These are phyloP conservation scores for Penicillium sp. DNA, from an alignment of 2,329 filamentous ascomycete genomes.

Conservation along the genomic window DNA sequence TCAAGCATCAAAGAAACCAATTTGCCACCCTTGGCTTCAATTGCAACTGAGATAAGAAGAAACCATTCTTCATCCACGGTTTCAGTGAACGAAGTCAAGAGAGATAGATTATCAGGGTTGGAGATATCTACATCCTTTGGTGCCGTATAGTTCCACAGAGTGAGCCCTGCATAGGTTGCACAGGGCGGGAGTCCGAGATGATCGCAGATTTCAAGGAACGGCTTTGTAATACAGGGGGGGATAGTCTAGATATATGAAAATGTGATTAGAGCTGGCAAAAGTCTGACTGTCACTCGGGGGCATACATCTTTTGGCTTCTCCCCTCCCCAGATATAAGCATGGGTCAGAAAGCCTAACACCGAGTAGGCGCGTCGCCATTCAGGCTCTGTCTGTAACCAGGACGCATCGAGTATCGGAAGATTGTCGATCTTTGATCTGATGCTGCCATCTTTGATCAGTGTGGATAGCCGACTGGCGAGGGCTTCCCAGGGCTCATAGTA, in stretches of 20 bases:
- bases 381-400: slow-evolving; percentile 71
- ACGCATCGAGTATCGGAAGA: slow-evolving; percentile 75
- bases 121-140: slow-evolving; percentile 30
- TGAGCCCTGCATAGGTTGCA: slow-evolving; percentile 45
- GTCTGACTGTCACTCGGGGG: background rate
- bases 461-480: slow-evolving; percentile 73
- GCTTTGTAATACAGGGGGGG: slow-evolving; percentile 37
- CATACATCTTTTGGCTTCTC: slow-evolving; percentile 66
- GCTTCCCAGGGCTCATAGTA: slow-evolving; percentile 94
- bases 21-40: slow-evolving; percentile 52
- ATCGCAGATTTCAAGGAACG: slow-evolving; percentile 37
- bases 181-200: slow-evolving; percentile 41
- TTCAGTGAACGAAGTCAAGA: slow-evolving; percentile 38
- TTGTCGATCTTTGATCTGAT: slow-evolving; percentile 73
- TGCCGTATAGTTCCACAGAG: slow-evolving; percentile 40
- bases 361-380: slow-evolving; percentile 87
- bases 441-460: slow-evolving; percentile 72
- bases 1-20: slow-evolving; percentile 48
- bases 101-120: slow-evolving; percentile 37
- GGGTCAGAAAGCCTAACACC: slow-evolving; percentile 71
- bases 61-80: slow-evolving; percentile 49
- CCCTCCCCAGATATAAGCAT: slow-evolving; percentile 84
- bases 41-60: slow-evolving; percentile 53
- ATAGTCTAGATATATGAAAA: slow-evolving; percentile 26
- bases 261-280: background rate